Conservation (phyloP, 768 basidiomycete species). For the Leccinum ochraceum region DNA sequence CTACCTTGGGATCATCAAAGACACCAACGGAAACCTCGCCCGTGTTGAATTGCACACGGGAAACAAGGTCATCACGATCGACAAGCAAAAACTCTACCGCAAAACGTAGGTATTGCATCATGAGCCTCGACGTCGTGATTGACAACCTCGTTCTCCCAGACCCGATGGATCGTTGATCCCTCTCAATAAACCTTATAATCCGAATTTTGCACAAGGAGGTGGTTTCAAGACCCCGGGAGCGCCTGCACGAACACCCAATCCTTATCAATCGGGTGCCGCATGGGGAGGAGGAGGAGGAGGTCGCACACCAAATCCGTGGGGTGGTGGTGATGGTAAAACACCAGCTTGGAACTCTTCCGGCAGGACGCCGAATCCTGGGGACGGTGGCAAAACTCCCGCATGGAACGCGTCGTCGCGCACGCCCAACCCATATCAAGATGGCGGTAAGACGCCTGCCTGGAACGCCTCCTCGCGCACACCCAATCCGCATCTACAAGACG, state of each 20-base stretch:
- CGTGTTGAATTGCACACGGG: conserved; percentile 90
- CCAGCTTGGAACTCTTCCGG: too few species aligned
- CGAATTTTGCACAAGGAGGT: conserved; percentile 18
- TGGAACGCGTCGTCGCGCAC: too few species aligned
- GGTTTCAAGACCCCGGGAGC: conserved; percentile 38
- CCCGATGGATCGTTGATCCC: conserved; percentile 56
- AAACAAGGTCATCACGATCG: conserved; percentile 87
- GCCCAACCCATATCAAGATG: too few species aligned
- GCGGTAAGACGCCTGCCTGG: too few species aligned
- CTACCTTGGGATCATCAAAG: conserved; percentile 90
- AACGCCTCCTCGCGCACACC: too few species aligned
- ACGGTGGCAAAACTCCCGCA: too few species aligned
- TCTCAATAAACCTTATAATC: conserved; percentile 42
- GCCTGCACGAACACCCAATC: conserved; percentile 47
- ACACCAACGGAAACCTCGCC: conserved; percentile 83
- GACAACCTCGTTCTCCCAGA: conserved; percentile 36
- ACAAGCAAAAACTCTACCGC: conserved; percentile 74
- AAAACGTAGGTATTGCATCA: conserved; percentile 56
- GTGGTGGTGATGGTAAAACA: too few species aligned
- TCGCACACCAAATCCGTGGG: too few species aligned
- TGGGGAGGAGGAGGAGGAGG: conserved; percentile 29
- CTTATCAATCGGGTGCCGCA: conserved; percentile 41
- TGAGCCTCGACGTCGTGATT: conserved; percentile 2
- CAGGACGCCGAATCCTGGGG: too few species aligned
- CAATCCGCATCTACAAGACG: too few species aligned